Evolutionary conservation across 192 early-diverging fungal species (phyloP), one percentile per base, ranked within the genome.

Genomic region (Diversispora eburnea): DNA sequence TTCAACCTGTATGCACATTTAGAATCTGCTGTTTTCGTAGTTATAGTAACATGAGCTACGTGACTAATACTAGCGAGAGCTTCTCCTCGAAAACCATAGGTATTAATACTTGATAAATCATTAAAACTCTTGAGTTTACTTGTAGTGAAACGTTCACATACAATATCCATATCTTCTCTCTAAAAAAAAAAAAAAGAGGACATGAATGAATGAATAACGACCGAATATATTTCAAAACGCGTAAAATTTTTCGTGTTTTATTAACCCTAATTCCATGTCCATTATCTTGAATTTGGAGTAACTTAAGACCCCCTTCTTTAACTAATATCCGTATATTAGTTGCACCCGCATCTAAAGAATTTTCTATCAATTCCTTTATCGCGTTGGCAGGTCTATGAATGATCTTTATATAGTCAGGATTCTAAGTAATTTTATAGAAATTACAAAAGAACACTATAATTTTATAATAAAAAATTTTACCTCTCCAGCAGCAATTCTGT

Each of bases 401-500:
- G 54, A 99, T 93, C 91, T 95, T 75, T 61, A 65, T 39, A 22
- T 25, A 49, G 51, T 54, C 1, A 45, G 8, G 9, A 15, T 5
- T 39, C 17, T 41, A 65, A 0, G 9, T 46, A 54, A 41, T 71
- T 41, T 33, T 46, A 6, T 45, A 51, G 41, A 25, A 20, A 46
- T 39, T 61, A 22, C 19, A 48, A 60, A 54, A 48, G 61, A 70
- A 51, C 52, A 20, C 13, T 8, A 69, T n/a, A 12, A 4, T 47
- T 19, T 10, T 12, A 51, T 51, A 51, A 12, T 51, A 13, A 52
- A 17, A 49, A 49, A 8, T 17, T 19, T 20, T 76, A 92, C 92
- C 84, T 99, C 97, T 59, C 97, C 97, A 3, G 97, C 97, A 7
- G 97, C 97, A 75, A 99, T 99, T 61, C 94, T 84, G 82, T 99